Evolutionary conservation across 2,329 filamentous ascomycete species (phyloP).

Genomic region (Apiospora hydei): DNA sequence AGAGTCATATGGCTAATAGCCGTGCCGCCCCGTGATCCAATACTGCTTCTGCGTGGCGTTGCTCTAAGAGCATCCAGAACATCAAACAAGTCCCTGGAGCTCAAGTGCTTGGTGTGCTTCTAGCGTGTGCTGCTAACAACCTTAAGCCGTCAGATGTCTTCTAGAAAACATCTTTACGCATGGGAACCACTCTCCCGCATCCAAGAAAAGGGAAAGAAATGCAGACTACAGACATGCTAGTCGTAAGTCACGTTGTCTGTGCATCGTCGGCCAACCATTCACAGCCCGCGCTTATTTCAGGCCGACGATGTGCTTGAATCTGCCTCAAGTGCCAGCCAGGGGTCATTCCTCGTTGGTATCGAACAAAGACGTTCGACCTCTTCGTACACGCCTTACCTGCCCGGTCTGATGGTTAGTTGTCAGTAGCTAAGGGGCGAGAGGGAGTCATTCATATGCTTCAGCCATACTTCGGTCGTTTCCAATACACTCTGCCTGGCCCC

Average conservation of each 20-base stretch:
- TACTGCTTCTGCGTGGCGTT: not conserved
- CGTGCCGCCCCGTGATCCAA: not conserved
- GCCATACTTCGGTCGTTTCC: not conserved
- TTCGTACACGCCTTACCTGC: not conserved
- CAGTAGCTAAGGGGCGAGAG: not conserved
- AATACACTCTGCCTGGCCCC: not conserved
- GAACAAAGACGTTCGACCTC: not conserved
- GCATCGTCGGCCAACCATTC: not conserved
- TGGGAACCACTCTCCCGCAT: conserved; percentile 7
- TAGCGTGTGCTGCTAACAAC: conserved; percentile 5
- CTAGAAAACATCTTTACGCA: conserved; percentile 13
- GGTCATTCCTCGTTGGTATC: not conserved
- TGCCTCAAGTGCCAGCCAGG: not conserved
- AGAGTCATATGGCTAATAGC: not conserved
- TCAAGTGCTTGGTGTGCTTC: not conserved
- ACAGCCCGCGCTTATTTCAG: not conserved
- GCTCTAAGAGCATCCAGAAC: not conserved
- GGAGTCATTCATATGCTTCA: conserved; percentile 9
- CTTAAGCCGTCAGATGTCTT: conserved; percentile 1
- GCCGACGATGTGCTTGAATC: not conserved
- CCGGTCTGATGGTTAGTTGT: not conserved
- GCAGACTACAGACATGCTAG: not conserved
- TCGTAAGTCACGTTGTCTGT: conserved; percentile 8
- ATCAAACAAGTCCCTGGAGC: not conserved
- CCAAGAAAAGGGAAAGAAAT: not conserved